phyloP scores from a whole-genome alignment of 1,284 basidiomycete species.

The Rhodotorula sp. region DNA sequence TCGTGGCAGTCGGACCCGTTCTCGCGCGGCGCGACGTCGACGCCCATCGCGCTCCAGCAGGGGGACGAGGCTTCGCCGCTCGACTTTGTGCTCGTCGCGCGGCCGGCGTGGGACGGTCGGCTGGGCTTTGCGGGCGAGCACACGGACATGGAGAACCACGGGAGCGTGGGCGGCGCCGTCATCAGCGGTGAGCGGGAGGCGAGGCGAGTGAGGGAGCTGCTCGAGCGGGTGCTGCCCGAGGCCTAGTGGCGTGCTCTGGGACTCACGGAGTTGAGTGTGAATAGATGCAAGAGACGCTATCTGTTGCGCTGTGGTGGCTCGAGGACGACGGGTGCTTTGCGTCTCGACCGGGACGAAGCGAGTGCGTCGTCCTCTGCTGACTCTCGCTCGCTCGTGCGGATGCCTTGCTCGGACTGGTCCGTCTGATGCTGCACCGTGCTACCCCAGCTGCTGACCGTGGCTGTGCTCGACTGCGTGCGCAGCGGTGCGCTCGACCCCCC shows the following conservation, averaged over 20 bases:
- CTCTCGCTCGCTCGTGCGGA: too few relatives aligned
- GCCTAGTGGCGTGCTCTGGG: too few relatives aligned
- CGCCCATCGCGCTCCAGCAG: constrained; percentile 51
- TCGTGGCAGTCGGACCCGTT: constrained; percentile 55
- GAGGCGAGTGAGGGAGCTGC: constrained; percentile 47
- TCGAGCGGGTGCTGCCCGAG: constrained; percentile 27
- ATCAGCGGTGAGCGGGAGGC: constrained; percentile 54
- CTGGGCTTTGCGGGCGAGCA: constrained; percentile 60
- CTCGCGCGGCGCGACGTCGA: constrained; percentile 56
- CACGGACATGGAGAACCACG: constrained; percentile 56
- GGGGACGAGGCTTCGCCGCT: constrained; percentile 52
- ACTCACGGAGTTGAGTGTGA: too few relatives aligned
- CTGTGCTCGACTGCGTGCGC: too few relatives aligned
- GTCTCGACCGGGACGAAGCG: not conserved
- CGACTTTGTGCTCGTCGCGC: constrained; percentile 55
- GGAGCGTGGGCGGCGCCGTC: constrained; percentile 55
- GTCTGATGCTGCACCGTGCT: too few relatives aligned
- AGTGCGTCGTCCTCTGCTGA: not conserved
- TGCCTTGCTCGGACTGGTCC: too few relatives aligned
- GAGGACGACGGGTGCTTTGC: too few relatives aligned
- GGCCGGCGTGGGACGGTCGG: constrained; percentile 53
- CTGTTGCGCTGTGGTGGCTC: too few relatives aligned
- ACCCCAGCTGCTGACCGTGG: too few relatives aligned
- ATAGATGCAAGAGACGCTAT: not conserved
- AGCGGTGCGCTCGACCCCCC: too few relatives aligned